Base-by-base conservation (phyloP, 83 land plant genomes). In the Larix sibirica region DNA sequence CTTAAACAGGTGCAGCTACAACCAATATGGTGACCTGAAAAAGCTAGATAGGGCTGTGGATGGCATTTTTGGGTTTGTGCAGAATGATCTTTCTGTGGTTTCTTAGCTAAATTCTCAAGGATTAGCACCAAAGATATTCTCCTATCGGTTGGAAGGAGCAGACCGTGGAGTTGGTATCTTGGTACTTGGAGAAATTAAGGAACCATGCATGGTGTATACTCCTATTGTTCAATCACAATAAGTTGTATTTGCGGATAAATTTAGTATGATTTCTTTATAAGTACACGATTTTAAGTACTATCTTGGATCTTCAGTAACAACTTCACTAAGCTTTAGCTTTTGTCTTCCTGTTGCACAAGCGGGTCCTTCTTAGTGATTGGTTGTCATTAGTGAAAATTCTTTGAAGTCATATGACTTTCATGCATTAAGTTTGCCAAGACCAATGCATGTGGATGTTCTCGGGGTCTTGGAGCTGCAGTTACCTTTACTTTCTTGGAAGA, bases 11-110 rank as follows among this genome's bases (percentile, higher is more conserved):
- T 93, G 95, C 84, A 90, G 95, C 81, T 85, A 71, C 44, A 79
- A 82, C 33, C 91, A 90, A 70, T 85, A 90, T 5, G 95, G 95
- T 62, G 93, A 90, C 82, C 81, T 93, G 81, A 86, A 90, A n/a
- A 89, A 90, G 79, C 42, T 90, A 77, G 92, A 87, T 6, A 85
- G 91, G 54, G 93, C 93, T 21, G 89, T 92, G 62, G 95, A 92
- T 85, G 93, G 95, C 68, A 92, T 92, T 26, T 85, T 92, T 67
- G 95, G 95, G 8, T 85, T 92, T 76, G 95, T 93, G 26, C 92
- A 85, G 78, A 84, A 87, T 79, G 79, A 67, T 4, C 66, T 93
- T 47, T 93, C 95, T 36, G 87, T 93, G 2, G 82, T 90, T 74
- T 90, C 91, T 21, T 93, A 93, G 64, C 85, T 93, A 2, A 73